Evolutionary conservation across 2,329 filamentous ascomycete genomes (phyloP).

Genomic region (Berkeleyomyces basicola): DNA sequence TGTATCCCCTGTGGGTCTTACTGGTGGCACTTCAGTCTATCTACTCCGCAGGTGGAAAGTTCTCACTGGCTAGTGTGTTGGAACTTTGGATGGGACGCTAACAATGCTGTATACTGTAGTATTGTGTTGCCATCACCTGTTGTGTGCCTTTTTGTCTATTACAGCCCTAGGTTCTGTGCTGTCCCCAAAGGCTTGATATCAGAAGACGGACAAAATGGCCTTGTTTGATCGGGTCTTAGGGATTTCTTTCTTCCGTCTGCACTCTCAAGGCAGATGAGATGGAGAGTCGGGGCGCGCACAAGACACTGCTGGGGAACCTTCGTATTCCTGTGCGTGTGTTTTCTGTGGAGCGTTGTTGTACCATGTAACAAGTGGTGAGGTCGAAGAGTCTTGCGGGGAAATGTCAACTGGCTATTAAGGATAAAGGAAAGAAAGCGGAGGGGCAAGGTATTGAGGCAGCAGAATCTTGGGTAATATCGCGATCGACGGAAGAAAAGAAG

Average conservation of each 20-base stretch:
- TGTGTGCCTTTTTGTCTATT: not conserved
- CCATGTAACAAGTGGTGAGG: not conserved
- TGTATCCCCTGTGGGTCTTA: not conserved
- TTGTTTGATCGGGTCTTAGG: not conserved
- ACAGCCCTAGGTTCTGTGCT: not conserved
- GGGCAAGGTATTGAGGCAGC: not conserved
- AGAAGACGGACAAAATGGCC: not conserved
- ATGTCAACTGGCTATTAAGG: not conserved
- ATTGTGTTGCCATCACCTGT: not conserved
- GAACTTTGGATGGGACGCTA: not conserved
- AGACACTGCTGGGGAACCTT: slow-evolving; percentile 1
- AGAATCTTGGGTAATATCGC: not conserved
- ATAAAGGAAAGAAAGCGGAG: not conserved
- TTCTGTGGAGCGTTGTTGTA: not conserved
- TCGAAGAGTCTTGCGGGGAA: too few species aligned
- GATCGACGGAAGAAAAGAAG: not conserved
- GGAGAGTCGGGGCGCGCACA: not conserved
- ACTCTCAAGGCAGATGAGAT: not conserved
- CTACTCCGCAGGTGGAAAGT: not conserved
- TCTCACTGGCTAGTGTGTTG: not conserved
- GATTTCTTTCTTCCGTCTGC: not conserved
- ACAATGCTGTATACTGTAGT: not conserved
- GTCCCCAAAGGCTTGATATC: too few species aligned
- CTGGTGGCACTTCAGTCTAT: not conserved
- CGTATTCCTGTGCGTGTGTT: not conserved